Evolutionary conservation across 1,284 basidiomycete genomes (phyloP).

Genomic region (Microbotryum lychnidis-dioicae): DNA sequence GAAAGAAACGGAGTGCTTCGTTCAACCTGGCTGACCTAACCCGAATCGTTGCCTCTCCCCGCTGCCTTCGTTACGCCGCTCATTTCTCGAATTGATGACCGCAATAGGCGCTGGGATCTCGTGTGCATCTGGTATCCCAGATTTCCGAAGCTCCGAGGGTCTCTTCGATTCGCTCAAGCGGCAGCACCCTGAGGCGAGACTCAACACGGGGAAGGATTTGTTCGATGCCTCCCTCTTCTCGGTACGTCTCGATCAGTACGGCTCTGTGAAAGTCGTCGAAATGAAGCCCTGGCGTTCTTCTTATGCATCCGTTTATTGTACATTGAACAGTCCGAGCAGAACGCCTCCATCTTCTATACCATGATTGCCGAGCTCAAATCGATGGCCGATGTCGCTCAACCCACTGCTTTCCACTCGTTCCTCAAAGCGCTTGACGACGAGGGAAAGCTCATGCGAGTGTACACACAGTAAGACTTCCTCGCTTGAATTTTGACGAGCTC

Average conservation of each 20-base stretch:
- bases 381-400: constrained; percentile 62
- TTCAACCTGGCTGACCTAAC: too few relatives aligned
- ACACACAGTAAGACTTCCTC: constrained; percentile 57
- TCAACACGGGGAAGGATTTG: constrained; percentile 74
- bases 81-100: not conserved
- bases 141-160: constrained; percentile 77
- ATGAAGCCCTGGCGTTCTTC: too few relatives aligned
- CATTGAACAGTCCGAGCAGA: constrained; percentile 55
- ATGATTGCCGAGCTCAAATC: constrained; percentile 77
- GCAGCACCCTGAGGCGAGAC: constrained; percentile 61
- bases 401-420: constrained; percentile 73
- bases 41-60: too few relatives aligned
- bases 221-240: constrained; percentile 86
- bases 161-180: constrained; percentile 68
- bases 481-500: not conserved
- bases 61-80: not conserved
- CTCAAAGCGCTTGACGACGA: constrained; percentile 67
- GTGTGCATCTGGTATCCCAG: constrained; percentile 81
- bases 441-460: constrained; percentile 72
- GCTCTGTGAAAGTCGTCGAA: not conserved
- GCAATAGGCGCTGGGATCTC: constrained; percentile 73
- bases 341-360: constrained; percentile 70
- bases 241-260: constrained; percentile 48
- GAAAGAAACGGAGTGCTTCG: too few relatives aligned
- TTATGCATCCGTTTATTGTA: not conserved